These are phyloP conservation scores for Cladosporium sp. DNA, from an alignment of 2,329 filamentous ascomycete genomes.

Conservation along the genomic window DNA sequence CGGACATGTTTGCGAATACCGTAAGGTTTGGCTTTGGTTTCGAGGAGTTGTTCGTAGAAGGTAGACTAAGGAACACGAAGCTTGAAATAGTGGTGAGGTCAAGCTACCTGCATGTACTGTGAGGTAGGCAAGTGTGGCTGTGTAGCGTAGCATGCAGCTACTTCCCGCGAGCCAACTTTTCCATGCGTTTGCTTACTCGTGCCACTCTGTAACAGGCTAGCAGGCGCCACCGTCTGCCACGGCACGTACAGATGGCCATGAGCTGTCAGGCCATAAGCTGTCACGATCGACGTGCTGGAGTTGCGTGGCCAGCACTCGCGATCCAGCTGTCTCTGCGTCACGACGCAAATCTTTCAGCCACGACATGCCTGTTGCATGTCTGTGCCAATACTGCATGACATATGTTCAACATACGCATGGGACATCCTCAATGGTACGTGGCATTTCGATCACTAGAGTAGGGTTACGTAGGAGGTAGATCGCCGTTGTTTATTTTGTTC, in stretches of 20 bases:
- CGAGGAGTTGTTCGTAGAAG: neutral
- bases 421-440: neutral
- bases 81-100: neutral
- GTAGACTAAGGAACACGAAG: neutral
- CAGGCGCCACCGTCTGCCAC: slow-evolving; percentile 1
- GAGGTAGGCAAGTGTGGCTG: slow-evolving; percentile 11
- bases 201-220: slow-evolving; percentile 5
- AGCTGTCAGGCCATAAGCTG: neutral
- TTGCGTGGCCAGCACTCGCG: neutral
- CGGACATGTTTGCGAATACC: slow-evolving; percentile 20
- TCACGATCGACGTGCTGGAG: neutral
- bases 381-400: neutral
- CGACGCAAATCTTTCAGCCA: neutral
- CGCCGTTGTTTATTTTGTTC: neutral
- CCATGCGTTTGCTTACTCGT: slow-evolving; percentile 11
- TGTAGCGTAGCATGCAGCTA: slow-evolving; percentile 2
- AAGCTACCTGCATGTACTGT: slow-evolving; percentile 3
- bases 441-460: neutral
- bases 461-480: neutral
- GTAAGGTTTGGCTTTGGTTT: neutral
- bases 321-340: neutral
- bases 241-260: slow-evolving; percentile 1
- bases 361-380: neutral
- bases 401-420: neutral
- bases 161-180: slow-evolving; percentile 14